Conservation (phyloP, 345 rosid genomes). For the Trapa bicornis region DNA sequence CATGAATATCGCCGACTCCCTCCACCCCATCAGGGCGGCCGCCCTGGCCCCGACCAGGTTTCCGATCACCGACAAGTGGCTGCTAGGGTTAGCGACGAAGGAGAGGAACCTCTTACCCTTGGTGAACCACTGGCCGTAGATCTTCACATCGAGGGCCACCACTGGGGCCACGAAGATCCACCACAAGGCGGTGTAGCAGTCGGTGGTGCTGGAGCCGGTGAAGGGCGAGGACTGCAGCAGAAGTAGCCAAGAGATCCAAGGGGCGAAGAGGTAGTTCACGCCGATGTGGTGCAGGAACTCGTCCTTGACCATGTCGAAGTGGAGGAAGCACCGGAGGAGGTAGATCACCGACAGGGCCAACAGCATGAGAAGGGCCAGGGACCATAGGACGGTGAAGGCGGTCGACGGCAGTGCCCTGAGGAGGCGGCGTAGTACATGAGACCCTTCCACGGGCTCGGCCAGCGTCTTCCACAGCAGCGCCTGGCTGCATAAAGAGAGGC, state of each 20-base stretch:
- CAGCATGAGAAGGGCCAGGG: conserved; percentile 24
- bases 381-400: conserved; percentile 34
- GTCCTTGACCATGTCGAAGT: conserved; percentile 26
- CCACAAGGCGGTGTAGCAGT: conserved; percentile 11
- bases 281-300: conserved; percentile 38
- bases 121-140: conserved; percentile 31
- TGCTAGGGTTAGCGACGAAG: conserved; percentile 22
- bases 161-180: conserved; percentile 21
- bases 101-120: conserved; percentile 24
- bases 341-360: conserved; percentile 24
- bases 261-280: conserved; percentile 22
- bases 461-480: conserved; percentile 39
- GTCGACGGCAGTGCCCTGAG: conserved; percentile 21
- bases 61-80: conserved; percentile 27
- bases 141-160: conserved; percentile 18
- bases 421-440: conserved; percentile 17
- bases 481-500: conserved; percentile 42
- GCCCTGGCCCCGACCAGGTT: conserved; percentile 19
- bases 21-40: conserved; percentile 20
- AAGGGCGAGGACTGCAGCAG: conserved; percentile 27
- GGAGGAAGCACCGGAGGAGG: conserved; percentile 25
- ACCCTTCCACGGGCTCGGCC: conserved; percentile 15
- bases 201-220: background rate
- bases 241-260: conserved; percentile 24
- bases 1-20: conserved; percentile 20